Evolutionary conservation across 306 rosid species (phyloP).

Genomic region (Acacia crassicarpa): DNA sequence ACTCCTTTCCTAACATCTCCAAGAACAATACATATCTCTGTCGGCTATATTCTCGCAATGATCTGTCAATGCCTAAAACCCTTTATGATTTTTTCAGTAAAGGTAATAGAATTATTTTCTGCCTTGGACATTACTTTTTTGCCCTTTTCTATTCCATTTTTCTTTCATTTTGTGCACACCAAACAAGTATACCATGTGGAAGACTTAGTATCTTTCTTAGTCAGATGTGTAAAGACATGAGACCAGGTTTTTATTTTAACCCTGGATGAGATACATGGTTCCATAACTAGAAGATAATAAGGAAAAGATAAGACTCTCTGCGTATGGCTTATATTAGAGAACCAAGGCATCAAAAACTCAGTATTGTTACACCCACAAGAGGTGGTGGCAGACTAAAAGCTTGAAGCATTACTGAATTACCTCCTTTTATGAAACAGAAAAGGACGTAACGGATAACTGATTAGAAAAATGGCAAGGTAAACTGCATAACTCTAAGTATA

Average conservation of each 20-base stretch:
- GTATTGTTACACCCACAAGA: neutral
- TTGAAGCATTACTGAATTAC: neutral
- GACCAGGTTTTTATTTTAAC: neutral
- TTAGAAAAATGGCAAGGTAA: conserved; percentile 1
- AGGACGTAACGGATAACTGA: neutral
- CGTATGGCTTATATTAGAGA: neutral
- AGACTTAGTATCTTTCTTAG: neutral
- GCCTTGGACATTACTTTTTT: neutral
- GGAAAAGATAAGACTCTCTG: neutral
- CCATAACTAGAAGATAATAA: neutral
- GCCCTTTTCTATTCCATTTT: neutral
- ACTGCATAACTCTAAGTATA: neutral
- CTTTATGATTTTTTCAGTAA: neutral
- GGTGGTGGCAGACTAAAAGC: neutral
- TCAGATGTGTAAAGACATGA: neutral
- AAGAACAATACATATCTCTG: neutral
- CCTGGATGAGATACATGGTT: neutral
- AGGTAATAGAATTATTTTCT: neutral
- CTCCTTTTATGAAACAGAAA: neutral
- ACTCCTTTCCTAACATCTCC: neutral
- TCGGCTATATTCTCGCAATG: neutral
- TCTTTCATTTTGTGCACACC: neutral
- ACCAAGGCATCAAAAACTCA: neutral
- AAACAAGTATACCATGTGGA: neutral
- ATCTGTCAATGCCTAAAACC: neutral